Evolutionary conservation across 2,329 filamentous ascomycete genomes (phyloP).

Genomic region (Aureobasidium sp.): DNA sequence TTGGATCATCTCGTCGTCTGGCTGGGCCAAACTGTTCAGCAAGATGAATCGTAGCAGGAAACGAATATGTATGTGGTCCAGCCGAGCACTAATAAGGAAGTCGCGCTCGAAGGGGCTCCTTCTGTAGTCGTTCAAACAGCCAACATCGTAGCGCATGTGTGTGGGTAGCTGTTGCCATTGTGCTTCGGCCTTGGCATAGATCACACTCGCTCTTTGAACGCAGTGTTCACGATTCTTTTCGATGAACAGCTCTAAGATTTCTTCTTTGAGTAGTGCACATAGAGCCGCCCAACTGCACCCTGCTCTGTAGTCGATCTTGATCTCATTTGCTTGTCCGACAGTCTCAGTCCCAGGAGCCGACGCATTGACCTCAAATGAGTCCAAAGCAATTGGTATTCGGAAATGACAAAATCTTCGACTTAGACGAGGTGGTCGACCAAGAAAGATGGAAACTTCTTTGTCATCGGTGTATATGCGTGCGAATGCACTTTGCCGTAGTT

Average conservation of each 20-base stretch:
- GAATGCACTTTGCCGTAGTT: conserved; percentile 36
- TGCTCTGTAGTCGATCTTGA: conserved; percentile 22
- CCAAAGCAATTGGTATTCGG: conserved; percentile 2
- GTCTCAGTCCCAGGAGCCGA: neutral
- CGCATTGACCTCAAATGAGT: neutral
- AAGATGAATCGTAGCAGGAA: conserved; percentile 26
- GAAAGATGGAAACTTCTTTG: conserved; percentile 42
- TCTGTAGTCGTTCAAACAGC: conserved; percentile 15
- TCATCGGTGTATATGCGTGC: conserved; percentile 39
- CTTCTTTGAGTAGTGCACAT: conserved; percentile 28
- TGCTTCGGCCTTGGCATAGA: conserved; percentile 17
- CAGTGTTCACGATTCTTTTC: conserved; percentile 16
- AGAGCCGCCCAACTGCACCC: conserved; percentile 27
- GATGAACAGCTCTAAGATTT: conserved; percentile 26
- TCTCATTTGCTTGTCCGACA: neutral
- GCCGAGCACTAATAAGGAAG: conserved; percentile 26
- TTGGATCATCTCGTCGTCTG: conserved; percentile 21
- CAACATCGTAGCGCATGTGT: conserved; percentile 19
- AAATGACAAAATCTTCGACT: conserved; percentile 36
- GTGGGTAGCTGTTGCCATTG: conserved; percentile 24
- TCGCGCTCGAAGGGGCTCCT: conserved; percentile 24
- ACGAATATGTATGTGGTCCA: conserved; percentile 28
- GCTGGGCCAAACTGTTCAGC: conserved; percentile 20
- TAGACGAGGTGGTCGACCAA: conserved; percentile 43
- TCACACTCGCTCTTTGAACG: conserved; percentile 15